Conservation (phyloP, 2,329 filamentous ascomycete genomes). For the Sporothrix luriei region DNA sequence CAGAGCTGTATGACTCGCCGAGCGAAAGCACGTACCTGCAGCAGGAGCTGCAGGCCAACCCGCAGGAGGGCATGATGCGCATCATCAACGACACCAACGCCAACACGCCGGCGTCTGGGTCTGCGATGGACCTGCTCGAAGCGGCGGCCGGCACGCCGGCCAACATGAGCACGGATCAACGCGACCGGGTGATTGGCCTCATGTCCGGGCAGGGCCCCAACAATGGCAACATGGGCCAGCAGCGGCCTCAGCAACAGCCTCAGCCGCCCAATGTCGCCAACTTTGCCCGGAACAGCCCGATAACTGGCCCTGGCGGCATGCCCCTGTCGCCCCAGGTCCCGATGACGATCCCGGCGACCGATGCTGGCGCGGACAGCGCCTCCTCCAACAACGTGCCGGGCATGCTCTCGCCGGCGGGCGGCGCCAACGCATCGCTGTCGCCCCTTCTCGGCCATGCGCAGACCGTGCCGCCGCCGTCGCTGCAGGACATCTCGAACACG, state of each 20-base stretch:
- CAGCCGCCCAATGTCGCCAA: neutral
- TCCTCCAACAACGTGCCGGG: slow-evolving; percentile 20
- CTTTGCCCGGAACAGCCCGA: slow-evolving; percentile 13
- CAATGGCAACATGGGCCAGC: slow-evolving; percentile 33
- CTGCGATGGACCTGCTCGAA: slow-evolving; percentile 56
- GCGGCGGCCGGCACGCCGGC: slow-evolving; percentile 59
- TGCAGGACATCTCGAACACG: slow-evolving; percentile 68
- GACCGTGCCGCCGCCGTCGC: slow-evolving; percentile 55
- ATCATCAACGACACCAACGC: slow-evolving; percentile 67
- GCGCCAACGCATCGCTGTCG: slow-evolving; percentile 43
- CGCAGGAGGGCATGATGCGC: slow-evolving; percentile 65
- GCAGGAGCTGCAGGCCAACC: slow-evolving; percentile 60
- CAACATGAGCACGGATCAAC: slow-evolving; percentile 60
- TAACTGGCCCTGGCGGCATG: slow-evolving; percentile 29
- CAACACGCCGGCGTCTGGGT: slow-evolving; percentile 46
- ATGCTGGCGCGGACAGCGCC: slow-evolving; percentile 25
- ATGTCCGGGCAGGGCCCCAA: slow-evolving; percentile 54
- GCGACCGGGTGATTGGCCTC: slow-evolving; percentile 60
- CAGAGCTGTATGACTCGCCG: slow-evolving; percentile 61
- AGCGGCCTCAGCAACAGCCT: slow-evolving; percentile 28
- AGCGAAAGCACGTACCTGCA: slow-evolving; percentile 54
- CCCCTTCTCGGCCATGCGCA: slow-evolving; percentile 53
- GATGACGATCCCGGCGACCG: slow-evolving; percentile 12
- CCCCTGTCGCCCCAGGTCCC: slow-evolving; percentile 26
- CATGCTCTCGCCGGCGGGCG: slow-evolving; percentile 20